Evolutionary conservation across 176 grass and related monocot genomes (phyloP).

Genomic region (Zoysia japonica): DNA sequence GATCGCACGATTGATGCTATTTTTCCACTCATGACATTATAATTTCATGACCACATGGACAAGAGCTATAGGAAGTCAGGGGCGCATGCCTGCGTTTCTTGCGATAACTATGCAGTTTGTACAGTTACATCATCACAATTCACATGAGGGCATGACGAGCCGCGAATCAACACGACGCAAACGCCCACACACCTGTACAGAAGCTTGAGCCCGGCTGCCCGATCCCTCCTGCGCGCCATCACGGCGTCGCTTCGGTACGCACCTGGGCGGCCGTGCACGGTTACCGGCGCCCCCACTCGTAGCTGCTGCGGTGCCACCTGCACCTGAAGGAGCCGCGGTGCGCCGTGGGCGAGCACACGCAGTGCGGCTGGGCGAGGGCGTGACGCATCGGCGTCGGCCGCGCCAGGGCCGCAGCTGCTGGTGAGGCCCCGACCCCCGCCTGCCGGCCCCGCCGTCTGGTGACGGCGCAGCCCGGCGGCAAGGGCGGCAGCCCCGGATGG

Average conservation of each 20-base stretch:
- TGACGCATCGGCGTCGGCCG: not conserved
- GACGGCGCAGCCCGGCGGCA: constrained; percentile 43
- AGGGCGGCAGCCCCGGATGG: constrained; percentile 52
- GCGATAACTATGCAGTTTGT: not conserved
- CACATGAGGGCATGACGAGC: not conserved
- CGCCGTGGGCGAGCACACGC: constrained; percentile 59
- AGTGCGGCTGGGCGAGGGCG: constrained; percentile 1
- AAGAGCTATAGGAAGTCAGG: not conserved
- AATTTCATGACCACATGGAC: constrained; percentile 1
- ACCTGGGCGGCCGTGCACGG: not conserved
- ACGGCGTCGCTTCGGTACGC: not conserved
- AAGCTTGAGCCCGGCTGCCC: not conserved
- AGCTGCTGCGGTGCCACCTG: constrained; percentile 54
- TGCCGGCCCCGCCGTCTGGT: constrained; percentile 25
- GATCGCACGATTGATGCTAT: constrained; percentile 23
- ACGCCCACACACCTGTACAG: not conserved
- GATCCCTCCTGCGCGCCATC: not conserved
- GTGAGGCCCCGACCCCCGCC: not conserved
- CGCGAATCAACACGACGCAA: not conserved
- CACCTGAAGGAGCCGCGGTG: constrained; percentile 77
- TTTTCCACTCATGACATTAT: constrained; percentile 15
- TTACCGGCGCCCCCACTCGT: constrained; percentile 36
- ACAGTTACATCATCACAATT: constrained; percentile 12
- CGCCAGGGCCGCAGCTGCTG: not conserved
- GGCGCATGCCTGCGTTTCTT: constrained; percentile 1